Evolutionary conservation across 306 rosid species (phyloP).

Genomic region (Dryas octopetala): DNA sequence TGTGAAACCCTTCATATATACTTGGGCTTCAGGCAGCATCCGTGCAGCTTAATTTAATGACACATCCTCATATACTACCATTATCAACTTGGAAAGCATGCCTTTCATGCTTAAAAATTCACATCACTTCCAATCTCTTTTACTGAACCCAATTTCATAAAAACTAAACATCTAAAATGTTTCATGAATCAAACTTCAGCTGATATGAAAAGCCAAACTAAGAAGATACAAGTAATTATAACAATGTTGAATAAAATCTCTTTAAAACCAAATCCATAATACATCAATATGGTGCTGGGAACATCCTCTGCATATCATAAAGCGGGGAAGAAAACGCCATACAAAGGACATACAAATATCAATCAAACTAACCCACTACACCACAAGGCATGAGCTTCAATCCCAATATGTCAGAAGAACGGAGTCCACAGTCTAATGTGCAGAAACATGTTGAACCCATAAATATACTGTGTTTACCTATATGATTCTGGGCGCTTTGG

Average conservation of each 20-base stretch:
- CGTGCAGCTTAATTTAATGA: too few species aligned
- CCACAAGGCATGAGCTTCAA: constrained; percentile 8
- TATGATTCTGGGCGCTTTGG: constrained; percentile 91
- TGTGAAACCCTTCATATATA: too few species aligned
- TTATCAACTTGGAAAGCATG: background rate
- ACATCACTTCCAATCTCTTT: background rate
- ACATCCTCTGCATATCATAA: background rate
- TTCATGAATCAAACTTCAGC: background rate
- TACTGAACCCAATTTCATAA: background rate
- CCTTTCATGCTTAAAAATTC: background rate
- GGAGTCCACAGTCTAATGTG: constrained; percentile 28
- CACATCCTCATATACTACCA: too few species aligned
- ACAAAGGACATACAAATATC: background rate
- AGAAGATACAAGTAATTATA: background rate
- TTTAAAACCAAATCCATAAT: background rate
- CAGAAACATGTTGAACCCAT: constrained; percentile 23
- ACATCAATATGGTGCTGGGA: background rate
- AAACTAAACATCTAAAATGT: too few species aligned
- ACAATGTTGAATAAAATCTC: background rate
- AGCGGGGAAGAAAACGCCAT: constrained; percentile 5
- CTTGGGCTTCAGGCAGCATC: too few species aligned
- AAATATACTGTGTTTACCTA: constrained; percentile 40
- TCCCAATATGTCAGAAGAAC: constrained; percentile 2
- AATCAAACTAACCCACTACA: background rate
- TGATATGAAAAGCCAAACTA: background rate